Conservation (phyloP, 805 yeast species). For the Isabelozyma rhagii region DNA sequence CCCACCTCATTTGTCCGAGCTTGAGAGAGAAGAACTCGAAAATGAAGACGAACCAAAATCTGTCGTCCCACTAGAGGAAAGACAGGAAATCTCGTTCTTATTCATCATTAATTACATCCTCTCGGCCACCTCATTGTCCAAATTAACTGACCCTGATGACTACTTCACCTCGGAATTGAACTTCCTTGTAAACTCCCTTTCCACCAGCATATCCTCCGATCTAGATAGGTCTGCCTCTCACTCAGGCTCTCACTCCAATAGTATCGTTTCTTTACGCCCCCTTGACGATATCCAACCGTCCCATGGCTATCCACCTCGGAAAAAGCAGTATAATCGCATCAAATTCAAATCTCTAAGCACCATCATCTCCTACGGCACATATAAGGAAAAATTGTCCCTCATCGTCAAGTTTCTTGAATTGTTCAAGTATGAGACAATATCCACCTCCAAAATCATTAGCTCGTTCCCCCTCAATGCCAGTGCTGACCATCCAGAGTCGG, state of each 20-base stretch:
- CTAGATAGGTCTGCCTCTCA: conserved; percentile 21
- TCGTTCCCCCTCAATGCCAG: conserved; percentile 1
- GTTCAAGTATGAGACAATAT: conserved; percentile 6
- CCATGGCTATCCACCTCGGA: neutral
- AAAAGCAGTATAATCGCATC: conserved; percentile 5
- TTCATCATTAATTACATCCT: conserved; percentile 22
- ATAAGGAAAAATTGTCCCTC: conserved; percentile 24
- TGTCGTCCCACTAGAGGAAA: conserved; percentile 5
- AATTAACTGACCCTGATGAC: conserved; percentile 10
- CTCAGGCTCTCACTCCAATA: conserved; percentile 15
- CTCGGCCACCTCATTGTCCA: conserved; percentile 12
- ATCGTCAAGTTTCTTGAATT: conserved; percentile 16
- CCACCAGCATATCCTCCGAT: conserved; percentile 18
- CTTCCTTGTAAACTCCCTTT: conserved; percentile 16
- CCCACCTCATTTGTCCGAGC: neutral
- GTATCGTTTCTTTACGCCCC: conserved; percentile 11
- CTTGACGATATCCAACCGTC: neutral
- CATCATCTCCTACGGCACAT: conserved; percentile 22
- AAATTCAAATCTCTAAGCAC: conserved; percentile 15
- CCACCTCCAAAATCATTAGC: conserved; percentile 4
- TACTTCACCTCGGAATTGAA: conserved; percentile 13
- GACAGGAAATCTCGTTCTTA: conserved; percentile 30
- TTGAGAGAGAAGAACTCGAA: neutral
- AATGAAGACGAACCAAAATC: neutral
- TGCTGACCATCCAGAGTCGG: conserved; percentile 2